These are phyloP conservation scores for Lichtheimia ornata DNA, from an alignment of 371 early-diverging fungal species.

Conservation along the genomic window DNA sequence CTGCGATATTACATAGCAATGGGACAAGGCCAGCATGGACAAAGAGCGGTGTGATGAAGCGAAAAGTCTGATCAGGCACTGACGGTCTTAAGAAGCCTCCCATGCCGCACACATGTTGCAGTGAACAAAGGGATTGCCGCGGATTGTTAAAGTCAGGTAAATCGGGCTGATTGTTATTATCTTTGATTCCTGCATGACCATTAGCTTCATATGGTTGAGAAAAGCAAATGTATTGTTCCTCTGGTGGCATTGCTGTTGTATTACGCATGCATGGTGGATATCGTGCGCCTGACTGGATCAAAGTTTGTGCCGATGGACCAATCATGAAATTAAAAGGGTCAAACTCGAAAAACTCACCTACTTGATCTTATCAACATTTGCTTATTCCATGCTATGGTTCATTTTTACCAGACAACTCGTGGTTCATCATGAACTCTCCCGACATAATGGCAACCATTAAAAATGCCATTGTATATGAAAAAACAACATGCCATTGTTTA, in stretches of 20 bases:
- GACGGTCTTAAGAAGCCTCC: slow-evolving; percentile 26
- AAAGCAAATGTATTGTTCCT: slow-evolving; percentile 32
- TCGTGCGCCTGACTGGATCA: slow-evolving; percentile 48
- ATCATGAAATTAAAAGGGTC: slow-evolving; percentile 28
- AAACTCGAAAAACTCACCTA: slow-evolving; percentile 24
- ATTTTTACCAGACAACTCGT: slow-evolving; percentile 13
- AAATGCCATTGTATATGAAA: slow-evolving; percentile 15
- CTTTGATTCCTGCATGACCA: slow-evolving; percentile 6
- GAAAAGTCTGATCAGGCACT: slow-evolving; percentile 67
- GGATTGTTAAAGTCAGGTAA: slow-evolving; percentile 4
- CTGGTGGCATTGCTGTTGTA: slow-evolving; percentile 24
- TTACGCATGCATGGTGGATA: slow-evolving; percentile 56
- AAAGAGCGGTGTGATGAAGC: slow-evolving; percentile 74
- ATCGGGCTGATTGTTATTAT: slow-evolving; percentile 9
- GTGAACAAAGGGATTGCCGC: slow-evolving; percentile 25
- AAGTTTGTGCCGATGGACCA: slow-evolving; percentile 27
- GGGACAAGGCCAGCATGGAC: slow-evolving; percentile 78
- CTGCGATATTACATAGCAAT: slow-evolving; percentile 62
- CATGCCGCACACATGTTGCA: slow-evolving; percentile 54
- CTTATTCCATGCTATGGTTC: background rate
- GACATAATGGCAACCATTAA: slow-evolving; percentile 19
- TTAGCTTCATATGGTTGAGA: slow-evolving; percentile 7
- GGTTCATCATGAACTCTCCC: slow-evolving; percentile 24
- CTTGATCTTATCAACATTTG: background rate
- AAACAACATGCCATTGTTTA: slow-evolving; percentile 19